A percentile compares a stretch with the other conserved stretches of the same genome.
These are phyloP conservation scores for Carallia pectinifolia DNA, from an alignment of 345 rosid genomes.

Conservation along the genomic window DNA sequence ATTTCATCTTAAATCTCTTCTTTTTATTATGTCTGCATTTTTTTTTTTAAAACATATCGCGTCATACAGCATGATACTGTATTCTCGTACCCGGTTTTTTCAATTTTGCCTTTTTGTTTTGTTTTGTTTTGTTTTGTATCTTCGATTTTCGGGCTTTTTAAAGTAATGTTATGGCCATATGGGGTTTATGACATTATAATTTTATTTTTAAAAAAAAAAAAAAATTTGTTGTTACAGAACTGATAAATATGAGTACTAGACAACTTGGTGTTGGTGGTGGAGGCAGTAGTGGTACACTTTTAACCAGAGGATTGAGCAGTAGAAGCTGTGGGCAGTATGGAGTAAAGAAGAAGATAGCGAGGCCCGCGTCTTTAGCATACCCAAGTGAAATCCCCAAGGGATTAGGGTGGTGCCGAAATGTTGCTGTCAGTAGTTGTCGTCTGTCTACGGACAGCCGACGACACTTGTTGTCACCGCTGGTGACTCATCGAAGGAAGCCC, in stretches of 20 bases:
- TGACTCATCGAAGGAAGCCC: conserved; percentile 33
- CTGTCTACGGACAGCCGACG: conserved; percentile 24
- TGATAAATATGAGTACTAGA: conserved; percentile 36
- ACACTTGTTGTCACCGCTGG: conserved; percentile 28
- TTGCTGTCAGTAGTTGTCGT: conserved; percentile 7
- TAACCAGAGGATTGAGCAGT: conserved; percentile 30
- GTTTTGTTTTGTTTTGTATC: too few relatives aligned
- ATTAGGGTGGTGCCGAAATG: conserved; percentile 24
- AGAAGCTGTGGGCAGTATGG: conserved; percentile 26
- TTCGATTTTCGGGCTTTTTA: too few relatives aligned
- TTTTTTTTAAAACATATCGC: too few relatives aligned
- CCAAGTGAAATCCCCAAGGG: conserved; percentile 20
- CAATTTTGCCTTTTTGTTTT: too few relatives aligned
- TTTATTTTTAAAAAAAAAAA: too few relatives aligned
- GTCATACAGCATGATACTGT: too few relatives aligned
- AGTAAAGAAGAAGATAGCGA: conserved; percentile 10
- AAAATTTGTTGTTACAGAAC: not conserved
- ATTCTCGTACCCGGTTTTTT: too few relatives aligned
- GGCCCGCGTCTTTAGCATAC: conserved; percentile 20
- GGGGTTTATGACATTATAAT: too few relatives aligned
- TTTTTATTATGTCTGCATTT: too few relatives aligned
- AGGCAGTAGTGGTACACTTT: conserved; percentile 14
- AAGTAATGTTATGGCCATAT: too few relatives aligned
- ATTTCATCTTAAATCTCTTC: too few relatives aligned
- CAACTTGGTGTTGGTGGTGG: conserved; percentile 33